Percentiles rank a stretch among this genome's conserved stretches.
Conservation (phyloP, 129 eudicot genomes). For the Gnaphalium uliginosum region DNA sequence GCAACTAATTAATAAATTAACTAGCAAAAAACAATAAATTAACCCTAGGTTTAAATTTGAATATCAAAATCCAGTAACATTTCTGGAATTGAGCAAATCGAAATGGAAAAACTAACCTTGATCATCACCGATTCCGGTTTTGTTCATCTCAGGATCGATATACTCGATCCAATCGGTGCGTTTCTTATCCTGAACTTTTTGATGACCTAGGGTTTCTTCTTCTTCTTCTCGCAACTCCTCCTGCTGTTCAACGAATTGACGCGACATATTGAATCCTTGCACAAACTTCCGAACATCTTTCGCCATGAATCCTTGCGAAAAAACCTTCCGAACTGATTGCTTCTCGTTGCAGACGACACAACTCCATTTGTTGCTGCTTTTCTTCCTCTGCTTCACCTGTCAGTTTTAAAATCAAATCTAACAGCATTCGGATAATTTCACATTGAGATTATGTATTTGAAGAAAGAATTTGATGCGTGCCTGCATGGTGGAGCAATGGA, state of each 20-base stretch:
- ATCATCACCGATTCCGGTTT: slow-evolving; percentile 10
- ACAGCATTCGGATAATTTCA: background rate
- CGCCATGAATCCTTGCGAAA: slow-evolving; percentile 69
- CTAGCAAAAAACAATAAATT: background rate
- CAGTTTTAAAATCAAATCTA: background rate
- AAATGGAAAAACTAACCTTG: slow-evolving; percentile 15
- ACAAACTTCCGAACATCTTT: slow-evolving; percentile 71
- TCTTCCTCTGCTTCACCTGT: slow-evolving; percentile 97
- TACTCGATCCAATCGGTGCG: slow-evolving; percentile 83
- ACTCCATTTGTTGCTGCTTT: slow-evolving; percentile 88
- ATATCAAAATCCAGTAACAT: background rate
- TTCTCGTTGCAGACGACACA: slow-evolving; percentile 83
- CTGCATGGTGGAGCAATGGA: slow-evolving; percentile 94
- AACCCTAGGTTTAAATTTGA: background rate
- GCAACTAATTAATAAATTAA: background rate
- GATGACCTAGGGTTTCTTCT: slow-evolving; percentile 24
- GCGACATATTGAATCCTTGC: slow-evolving; percentile 79
- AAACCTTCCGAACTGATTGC: slow-evolving; percentile 73
- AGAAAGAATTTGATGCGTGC: slow-evolving; percentile 32
- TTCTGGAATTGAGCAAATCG: background rate
- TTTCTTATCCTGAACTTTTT: slow-evolving; percentile 25
- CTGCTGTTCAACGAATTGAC: slow-evolving; percentile 52
- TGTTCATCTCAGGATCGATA: slow-evolving; percentile 38
- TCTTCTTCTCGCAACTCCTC: slow-evolving; percentile 23
- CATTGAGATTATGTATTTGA: background rate